Conservation (phyloP, 1,284 basidiomycete species). For the Pseudozyma tsukubaensis region DNA sequence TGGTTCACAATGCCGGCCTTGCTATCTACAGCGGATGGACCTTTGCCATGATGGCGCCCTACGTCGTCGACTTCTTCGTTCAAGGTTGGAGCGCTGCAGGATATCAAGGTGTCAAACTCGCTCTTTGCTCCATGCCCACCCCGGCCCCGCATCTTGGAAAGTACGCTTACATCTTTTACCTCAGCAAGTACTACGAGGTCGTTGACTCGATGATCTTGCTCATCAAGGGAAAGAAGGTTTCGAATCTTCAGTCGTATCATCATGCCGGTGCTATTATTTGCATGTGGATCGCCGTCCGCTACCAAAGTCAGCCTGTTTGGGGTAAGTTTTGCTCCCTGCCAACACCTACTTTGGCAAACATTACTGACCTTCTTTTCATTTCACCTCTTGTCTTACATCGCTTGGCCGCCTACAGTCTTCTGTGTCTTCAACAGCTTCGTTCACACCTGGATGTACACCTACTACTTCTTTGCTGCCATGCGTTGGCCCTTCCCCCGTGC, state of each 20-base stretch:
- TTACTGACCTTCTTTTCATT: conserved; percentile 5
- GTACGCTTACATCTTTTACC: conserved; percentile 67
- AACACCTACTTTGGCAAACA: neutral
- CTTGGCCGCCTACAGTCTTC: conserved; percentile 43
- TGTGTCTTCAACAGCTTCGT: conserved; percentile 64
- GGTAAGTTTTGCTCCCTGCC: conserved; percentile 12
- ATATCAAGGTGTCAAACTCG: conserved; percentile 61
- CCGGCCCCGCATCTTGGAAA: conserved; percentile 58
- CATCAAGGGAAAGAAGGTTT: conserved; percentile 67
- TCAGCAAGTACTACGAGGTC: conserved; percentile 64
- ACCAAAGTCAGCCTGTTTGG: conserved; percentile 60
- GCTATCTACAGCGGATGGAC: conserved; percentile 59
- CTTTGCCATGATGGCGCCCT: conserved; percentile 47
- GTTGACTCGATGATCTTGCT: conserved; percentile 68
- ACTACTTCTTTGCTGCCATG: conserved; percentile 62
- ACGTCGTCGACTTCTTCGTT: conserved; percentile 52
- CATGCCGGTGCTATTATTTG: conserved; percentile 66
- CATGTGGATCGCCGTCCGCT: conserved; percentile 68
- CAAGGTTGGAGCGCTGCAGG: conserved; percentile 52
- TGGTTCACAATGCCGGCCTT: conserved; percentile 58
- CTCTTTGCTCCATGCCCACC: conserved; percentile 68
- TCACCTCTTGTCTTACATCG: neutral
- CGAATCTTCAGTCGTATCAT: conserved; percentile 65
- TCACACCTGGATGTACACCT: conserved; percentile 61
- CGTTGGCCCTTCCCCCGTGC: conserved; percentile 57